These are phyloP conservation scores for Pichia nanzhaoensis DNA, from an alignment of 805 yeast species.

Conservation along the genomic window DNA sequence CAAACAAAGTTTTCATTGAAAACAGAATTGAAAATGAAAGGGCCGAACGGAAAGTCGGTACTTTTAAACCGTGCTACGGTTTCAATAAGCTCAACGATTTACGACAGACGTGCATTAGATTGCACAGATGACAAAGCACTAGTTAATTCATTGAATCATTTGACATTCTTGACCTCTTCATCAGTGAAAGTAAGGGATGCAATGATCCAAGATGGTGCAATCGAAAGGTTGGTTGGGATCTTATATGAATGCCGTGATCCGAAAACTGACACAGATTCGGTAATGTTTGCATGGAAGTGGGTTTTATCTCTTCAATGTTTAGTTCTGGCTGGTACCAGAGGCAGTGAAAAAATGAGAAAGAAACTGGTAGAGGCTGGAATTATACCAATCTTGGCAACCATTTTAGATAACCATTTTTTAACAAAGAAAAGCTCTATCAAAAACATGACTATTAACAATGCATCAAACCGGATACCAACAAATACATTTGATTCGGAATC, in stretches of 20 bases:
- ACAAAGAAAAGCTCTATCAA: conserved; percentile 20
- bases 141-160: conserved; percentile 84
- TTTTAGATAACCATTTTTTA: conserved; percentile 74
- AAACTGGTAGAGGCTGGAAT: conserved; percentile 89
- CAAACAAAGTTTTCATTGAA: neutral
- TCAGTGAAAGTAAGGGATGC: conserved; percentile 89
- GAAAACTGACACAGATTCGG: conserved; percentile 32
- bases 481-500: neutral
- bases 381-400: conserved; percentile 84
- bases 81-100: conserved; percentile 78
- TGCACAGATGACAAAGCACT: conserved; percentile 84
- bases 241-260: conserved; percentile 66
- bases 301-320: conserved; percentile 88
- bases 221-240: conserved; percentile 80
- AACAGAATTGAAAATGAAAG: conserved; percentile 54
- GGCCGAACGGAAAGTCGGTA: conserved; percentile 76
- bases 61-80: conserved; percentile 86
- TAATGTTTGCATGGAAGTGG: conserved; percentile 92
- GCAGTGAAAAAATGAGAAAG: conserved; percentile 77
- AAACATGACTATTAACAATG: neutral
- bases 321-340: conserved; percentile 87
- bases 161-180: conserved; percentile 80
- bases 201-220: conserved; percentile 81
- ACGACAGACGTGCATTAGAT: conserved; percentile 89
- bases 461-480: conserved; percentile 7